Evolutionary conservation across 495 filamentous ascomycete species (phyloP).

Genomic region (Xylaria sp.): DNA sequence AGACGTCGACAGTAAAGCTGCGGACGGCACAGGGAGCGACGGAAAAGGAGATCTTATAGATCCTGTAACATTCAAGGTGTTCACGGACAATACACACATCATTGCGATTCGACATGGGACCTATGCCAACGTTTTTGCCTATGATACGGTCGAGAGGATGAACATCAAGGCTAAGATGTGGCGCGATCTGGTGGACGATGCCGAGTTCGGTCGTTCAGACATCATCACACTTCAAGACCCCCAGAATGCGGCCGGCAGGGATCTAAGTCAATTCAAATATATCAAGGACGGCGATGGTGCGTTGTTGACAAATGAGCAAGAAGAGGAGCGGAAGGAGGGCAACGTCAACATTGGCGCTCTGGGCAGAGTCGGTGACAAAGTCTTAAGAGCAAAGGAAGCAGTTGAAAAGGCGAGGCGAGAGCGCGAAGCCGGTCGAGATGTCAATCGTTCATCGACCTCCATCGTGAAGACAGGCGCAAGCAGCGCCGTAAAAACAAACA

Average conservation of each 20-base stretch:
- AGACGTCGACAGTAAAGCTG: conserved; percentile 56
- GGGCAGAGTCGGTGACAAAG: conserved; percentile 80
- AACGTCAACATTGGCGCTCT: conserved; percentile 79
- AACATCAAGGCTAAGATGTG: conserved; percentile 99
- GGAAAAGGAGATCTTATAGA: conserved; percentile 85
- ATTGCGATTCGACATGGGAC: conserved; percentile 79
- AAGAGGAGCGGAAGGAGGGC: conserved; percentile 62
- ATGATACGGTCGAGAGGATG: conserved; percentile 91
- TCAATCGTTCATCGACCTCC: conserved; percentile 56
- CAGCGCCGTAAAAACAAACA: conserved; percentile 40
- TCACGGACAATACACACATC: conserved; percentile 98
- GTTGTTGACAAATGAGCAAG: conserved; percentile 60
- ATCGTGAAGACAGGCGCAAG: conserved; percentile 50
- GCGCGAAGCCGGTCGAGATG: conserved; percentile 54
- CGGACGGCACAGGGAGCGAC: conserved; percentile 46
- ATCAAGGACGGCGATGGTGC: conserved; percentile 80
- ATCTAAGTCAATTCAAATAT: conserved; percentile 90
- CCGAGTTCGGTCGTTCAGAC: conserved; percentile 86
- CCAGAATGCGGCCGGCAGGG: conserved; percentile 82
- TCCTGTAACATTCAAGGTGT: conserved; percentile 94
- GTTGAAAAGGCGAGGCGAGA: conserved; percentile 79
- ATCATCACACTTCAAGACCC: conserved; percentile 98
- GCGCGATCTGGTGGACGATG: conserved; percentile 87
- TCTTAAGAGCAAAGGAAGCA: conserved; percentile 89
- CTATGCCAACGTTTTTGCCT: conserved; percentile 93